Conservation (phyloP, 2,329 filamentous ascomycete genomes). For the Leptographium flavum region DNA sequence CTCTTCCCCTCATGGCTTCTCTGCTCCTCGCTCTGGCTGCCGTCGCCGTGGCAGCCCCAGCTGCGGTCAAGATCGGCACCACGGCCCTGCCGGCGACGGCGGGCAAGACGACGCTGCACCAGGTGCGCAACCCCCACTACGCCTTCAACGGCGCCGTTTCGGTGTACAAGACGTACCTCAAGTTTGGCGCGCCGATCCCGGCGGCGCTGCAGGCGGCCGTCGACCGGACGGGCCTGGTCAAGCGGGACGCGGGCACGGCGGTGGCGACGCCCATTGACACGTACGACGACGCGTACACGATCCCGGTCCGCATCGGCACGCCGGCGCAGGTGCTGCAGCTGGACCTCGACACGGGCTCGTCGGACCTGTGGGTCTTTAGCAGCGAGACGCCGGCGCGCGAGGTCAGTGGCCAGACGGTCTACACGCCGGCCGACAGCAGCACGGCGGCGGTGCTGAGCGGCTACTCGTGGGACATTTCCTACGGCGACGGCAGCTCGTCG, state of each 20-base stretch:
- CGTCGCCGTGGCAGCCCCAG: constrained; percentile 17
- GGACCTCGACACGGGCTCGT: constrained; percentile 54
- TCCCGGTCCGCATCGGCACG: constrained; percentile 44
- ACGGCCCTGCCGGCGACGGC: constrained; percentile 21
- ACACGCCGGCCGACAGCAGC: constrained; percentile 22
- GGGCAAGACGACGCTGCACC: constrained; percentile 23
- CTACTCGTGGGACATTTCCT: constrained; percentile 24
- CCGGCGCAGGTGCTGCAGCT: constrained; percentile 39
- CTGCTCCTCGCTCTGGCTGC: constrained; percentile 12
- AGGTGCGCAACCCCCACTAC: constrained; percentile 21
- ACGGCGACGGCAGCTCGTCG: constrained; percentile 26
- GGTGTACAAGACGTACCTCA: constrained; percentile 25
- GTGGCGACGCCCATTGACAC: constrained; percentile 27
- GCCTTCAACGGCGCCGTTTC: constrained; percentile 19
- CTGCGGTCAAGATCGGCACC: constrained; percentile 15
- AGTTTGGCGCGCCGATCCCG: constrained; percentile 22
- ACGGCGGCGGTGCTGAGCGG: constrained; percentile 19
- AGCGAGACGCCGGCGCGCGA: constrained; percentile 18
- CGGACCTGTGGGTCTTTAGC: constrained; percentile 44
- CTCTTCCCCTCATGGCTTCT: too few species aligned
- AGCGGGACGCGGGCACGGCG: constrained; percentile 17
- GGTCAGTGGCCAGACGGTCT: constrained; percentile 23
- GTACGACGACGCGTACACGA: constrained; percentile 36
- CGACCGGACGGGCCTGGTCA: constrained; percentile 8
- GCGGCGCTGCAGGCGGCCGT: constrained; percentile 20